Evolutionary conservation across 345 rosid species (phyloP).

Genomic region (Acer negundo): DNA sequence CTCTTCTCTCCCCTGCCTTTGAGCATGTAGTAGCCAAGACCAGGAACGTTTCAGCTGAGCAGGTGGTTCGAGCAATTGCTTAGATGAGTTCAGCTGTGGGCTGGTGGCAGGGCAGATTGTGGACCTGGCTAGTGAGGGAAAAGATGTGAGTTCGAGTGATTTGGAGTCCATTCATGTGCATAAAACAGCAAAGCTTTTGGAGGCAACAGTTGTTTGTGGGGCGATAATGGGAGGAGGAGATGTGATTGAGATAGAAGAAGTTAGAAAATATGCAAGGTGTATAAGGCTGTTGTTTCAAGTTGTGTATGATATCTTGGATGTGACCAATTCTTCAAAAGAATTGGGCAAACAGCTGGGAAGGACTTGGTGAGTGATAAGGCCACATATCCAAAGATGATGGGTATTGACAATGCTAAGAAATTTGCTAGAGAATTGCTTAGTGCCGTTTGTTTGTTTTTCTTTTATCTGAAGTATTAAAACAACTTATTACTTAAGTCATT

Average conservation of each 20-base stretch:
- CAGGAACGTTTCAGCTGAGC: slow-evolving; percentile 27
- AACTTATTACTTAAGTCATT: too few species aligned
- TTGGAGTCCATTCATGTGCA: slow-evolving; percentile 44
- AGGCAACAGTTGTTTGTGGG: slow-evolving; percentile 42
- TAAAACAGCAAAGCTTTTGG: slow-evolving; percentile 44
- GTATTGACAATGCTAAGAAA: slow-evolving; percentile 34
- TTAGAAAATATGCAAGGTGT: slow-evolving; percentile 36
- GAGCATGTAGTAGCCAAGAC: slow-evolving; percentile 48
- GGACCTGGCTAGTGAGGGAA: slow-evolving; percentile 54
- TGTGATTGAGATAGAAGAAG: slow-evolving; percentile 24
- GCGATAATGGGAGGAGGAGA: slow-evolving; percentile 42
- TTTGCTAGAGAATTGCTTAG: slow-evolving; percentile 29
- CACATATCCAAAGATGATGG: slow-evolving; percentile 41
- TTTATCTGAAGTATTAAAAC: too few species aligned
- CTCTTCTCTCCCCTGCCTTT: slow-evolving; percentile 59
- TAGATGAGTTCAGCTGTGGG: slow-evolving; percentile 56
- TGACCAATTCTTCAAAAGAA: slow-evolving; percentile 34
- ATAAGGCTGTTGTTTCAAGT: slow-evolving; percentile 41
- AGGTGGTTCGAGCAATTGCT: slow-evolving; percentile 38
- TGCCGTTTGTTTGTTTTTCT: too few species aligned
- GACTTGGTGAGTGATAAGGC: slow-evolving; percentile 41
- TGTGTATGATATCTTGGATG: slow-evolving; percentile 40
- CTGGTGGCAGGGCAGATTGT: slow-evolving; percentile 56
- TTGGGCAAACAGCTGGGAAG: slow-evolving; percentile 44
- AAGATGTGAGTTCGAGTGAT: slow-evolving; percentile 26